These are phyloP conservation scores for Corymbia citriodora DNA, from an alignment of 441 rosid species.

Conservation along the genomic window DNA sequence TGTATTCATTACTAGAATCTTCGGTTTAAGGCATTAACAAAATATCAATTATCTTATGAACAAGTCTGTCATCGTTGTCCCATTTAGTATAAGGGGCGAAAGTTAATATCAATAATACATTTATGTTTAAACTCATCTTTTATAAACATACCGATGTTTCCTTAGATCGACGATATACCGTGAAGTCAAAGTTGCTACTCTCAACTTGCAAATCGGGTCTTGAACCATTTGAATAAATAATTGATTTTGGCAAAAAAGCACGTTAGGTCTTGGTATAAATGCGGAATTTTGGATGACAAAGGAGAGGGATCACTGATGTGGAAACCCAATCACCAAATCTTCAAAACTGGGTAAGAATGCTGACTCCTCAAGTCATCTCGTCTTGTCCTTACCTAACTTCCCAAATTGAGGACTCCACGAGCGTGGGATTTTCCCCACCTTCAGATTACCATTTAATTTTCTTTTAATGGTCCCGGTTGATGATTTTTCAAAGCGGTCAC, in stretches of 20 bases:
- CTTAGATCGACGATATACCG: not conserved
- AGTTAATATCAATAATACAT: not conserved
- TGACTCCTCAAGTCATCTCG: not conserved
- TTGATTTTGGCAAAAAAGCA: not conserved
- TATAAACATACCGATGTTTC: not conserved
- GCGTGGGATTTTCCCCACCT: not conserved
- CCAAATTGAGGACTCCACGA: not conserved
- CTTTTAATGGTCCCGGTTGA: not conserved
- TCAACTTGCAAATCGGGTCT: not conserved
- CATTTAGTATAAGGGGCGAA: not conserved
- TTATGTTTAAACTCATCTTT: not conserved
- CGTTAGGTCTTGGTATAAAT: no score
- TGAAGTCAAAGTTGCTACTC: not conserved
- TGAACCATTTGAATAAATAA: not conserved
- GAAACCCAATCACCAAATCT: not conserved
- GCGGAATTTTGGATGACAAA: not conserved
- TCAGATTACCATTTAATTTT: not conserved
- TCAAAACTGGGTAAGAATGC: not conserved
- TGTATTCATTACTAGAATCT: not conserved
- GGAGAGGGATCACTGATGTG: not conserved
- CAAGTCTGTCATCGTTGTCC: not conserved
- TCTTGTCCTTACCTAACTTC: not conserved
- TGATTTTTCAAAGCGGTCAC: not conserved
- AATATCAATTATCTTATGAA: accelerated
- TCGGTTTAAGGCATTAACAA: not conserved